Base-by-base conservation (phyloP, 2,329 filamentous ascomycete species). In the Aspergillus fischeri region DNA sequence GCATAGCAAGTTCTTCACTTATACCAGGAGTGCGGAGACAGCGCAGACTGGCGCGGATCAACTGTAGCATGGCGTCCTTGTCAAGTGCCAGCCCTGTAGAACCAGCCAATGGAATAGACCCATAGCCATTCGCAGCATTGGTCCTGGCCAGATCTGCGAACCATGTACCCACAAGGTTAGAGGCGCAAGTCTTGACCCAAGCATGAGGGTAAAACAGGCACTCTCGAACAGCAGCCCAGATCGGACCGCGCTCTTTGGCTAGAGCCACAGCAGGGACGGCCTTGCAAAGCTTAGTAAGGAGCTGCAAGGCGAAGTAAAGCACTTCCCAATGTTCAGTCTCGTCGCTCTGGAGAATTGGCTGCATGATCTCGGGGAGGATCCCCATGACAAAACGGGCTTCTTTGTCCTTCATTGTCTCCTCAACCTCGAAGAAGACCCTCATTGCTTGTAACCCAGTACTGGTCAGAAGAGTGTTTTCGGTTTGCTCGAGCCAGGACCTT, bases 371-470 rank as follows among this genome's bases (percentile, higher is more conserved):
- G 78, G 83, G 63, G 75, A 79, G 14, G 86, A 77, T 53, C 67
- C 75, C 54, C 66, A 74, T 52, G 75, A 92, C 79, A 38, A 86
- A 81, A 10, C 81, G 79, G 10, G 90, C 77, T 66, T 96, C 89
- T 65, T 88, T 88, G 58, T 83, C 81, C 58, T 86, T 86, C 58
- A 84, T 85, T 8, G 82, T 78, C 41, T 85, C 84, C 35, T 83
- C 82, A 0, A 83, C 83, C 58, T 94, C 89, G 57, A 96, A 89
- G 72, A 93, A 96, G 52, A 94, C 85, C 1, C 86, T 83, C 77
- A 92, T 96, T 29, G 89, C 85, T 70, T 94, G 89, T 53, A 97
- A 79, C 1, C 88, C 90, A 24, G 93, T 83, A 58, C 86, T 85
- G 51, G 87, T 80, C 27, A 96, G 83, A 0, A 87, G 80, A 17